Evolutionary conservation across 139 green algal species (phyloP).

Genomic region (Yamagishiella unicocca): DNA sequence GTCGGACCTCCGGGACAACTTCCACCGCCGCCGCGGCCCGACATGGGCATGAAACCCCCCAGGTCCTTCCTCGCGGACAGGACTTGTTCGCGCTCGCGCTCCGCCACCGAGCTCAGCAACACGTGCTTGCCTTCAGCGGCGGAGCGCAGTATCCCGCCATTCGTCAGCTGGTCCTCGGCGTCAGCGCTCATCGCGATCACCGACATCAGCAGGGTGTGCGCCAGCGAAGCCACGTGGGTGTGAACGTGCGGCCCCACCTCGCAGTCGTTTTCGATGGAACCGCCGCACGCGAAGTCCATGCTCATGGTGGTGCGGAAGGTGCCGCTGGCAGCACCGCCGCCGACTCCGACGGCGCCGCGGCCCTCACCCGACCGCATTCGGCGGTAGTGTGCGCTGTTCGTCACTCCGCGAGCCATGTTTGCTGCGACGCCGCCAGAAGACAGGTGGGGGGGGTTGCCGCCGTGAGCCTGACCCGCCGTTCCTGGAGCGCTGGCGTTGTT

Average conservation of each 20-base stretch:
- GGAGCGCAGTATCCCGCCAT: too few species aligned
- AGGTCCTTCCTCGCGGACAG: neutral
- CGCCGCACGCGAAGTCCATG: neutral
- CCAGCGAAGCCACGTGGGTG: constrained; percentile 21
- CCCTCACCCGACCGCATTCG: neutral
- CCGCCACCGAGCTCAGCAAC: too few species aligned
- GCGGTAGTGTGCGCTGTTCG: neutral
- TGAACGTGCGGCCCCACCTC: neutral
- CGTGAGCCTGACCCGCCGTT: too few species aligned
- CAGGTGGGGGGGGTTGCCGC: too few species aligned
- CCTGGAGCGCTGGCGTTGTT: too few species aligned
- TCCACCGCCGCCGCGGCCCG: neutral
- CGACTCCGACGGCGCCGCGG: neutral
- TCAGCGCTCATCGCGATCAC: neutral
- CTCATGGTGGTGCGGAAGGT: neutral
- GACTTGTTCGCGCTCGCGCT: too few species aligned
- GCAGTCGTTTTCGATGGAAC: neutral
- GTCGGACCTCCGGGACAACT: neutral
- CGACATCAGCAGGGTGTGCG: constrained; percentile 32
- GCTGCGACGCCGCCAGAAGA: neutral
- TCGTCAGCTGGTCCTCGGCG: neutral
- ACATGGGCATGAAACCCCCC: neutral
- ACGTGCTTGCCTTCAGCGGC: too few species aligned
- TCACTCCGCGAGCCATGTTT: neutral
- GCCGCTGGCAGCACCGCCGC: neutral